These are phyloP conservation scores for Torulaspora franciscae DNA, from an alignment of 805 yeast species.

Conservation along the genomic window DNA sequence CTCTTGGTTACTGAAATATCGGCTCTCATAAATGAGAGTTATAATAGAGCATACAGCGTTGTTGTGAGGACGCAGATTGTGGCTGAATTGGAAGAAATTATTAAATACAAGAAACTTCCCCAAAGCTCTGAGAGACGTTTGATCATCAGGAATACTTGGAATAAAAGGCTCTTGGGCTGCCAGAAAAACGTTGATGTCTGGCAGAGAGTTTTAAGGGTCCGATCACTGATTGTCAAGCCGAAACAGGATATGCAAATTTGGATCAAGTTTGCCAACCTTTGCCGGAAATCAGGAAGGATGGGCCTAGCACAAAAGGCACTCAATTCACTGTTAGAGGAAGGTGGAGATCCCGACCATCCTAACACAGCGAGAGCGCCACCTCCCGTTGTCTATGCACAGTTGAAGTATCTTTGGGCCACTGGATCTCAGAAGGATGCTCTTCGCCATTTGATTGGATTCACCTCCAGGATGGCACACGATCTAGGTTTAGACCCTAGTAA, in stretches of 20 bases:
- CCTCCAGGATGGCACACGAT: slow-evolving; percentile 84
- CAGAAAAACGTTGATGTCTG: slow-evolving; percentile 98
- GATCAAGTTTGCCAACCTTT: slow-evolving; percentile 95
- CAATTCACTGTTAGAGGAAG: slow-evolving; percentile 70
- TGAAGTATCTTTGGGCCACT: slow-evolving; percentile 95
- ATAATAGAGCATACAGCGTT: slow-evolving; percentile 93
- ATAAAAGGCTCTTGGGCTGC: slow-evolving; percentile 83
- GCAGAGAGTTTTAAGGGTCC: slow-evolving; percentile 90
- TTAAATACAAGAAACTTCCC: slow-evolving; percentile 78
- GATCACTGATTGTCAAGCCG: slow-evolving; percentile 90
- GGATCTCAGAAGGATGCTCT: slow-evolving; percentile 86
- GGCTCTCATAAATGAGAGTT: slow-evolving; percentile 91
- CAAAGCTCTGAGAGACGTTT: slow-evolving; percentile 75
- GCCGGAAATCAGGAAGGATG: slow-evolving; percentile 89
- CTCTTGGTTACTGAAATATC: slow-evolving; percentile 87
- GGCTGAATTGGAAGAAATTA: slow-evolving; percentile 93
- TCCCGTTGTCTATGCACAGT: slow-evolving; percentile 93
- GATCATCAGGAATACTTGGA: slow-evolving; percentile 88
- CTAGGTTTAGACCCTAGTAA: slow-evolving; percentile 83
- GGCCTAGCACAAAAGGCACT: slow-evolving; percentile 91
- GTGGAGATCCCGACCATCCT: slow-evolving; percentile 48
- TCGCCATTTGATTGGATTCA: slow-evolving; percentile 79
- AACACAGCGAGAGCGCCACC: slow-evolving; percentile 83
- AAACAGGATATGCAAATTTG: slow-evolving; percentile 96
- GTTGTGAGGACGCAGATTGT: slow-evolving; percentile 96